Conservation (phyloP, 495 filamentous ascomycete genomes). For the Ascodesmis nigricans region DNA sequence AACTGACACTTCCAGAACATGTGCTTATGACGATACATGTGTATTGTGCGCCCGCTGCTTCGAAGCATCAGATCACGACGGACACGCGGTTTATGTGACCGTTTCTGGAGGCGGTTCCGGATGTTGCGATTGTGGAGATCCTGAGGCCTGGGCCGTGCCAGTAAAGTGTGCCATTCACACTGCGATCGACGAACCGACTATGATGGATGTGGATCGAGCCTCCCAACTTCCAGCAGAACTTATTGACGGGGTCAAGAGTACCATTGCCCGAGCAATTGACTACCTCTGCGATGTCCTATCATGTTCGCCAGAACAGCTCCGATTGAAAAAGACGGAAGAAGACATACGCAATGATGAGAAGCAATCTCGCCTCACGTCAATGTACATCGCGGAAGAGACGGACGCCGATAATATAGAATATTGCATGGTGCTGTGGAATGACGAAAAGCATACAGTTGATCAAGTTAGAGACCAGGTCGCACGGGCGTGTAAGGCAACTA, state of each 20-base stretch:
- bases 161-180: conserved; percentile 89
- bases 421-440: conserved; percentile 86
- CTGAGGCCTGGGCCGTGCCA: conserved; percentile 73
- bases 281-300: conserved; percentile 95
- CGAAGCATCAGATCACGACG: conserved; percentile 85
- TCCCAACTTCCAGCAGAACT: conserved; percentile 44
- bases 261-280: conserved; percentile 64
- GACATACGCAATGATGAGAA: conserved; percentile 63
- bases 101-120: conserved; percentile 77
- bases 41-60: conserved; percentile 81
- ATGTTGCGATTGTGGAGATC: conserved; percentile 92
- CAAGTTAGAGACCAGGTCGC: conserved; percentile 79
- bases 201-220: conserved; percentile 28
- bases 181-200: conserved; percentile 29
- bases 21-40: conserved; percentile 67
- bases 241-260: conserved; percentile 50
- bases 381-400: conserved; percentile 47
- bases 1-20: conserved; percentile 31
- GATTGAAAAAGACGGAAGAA: conserved; percentile 58
- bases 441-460: conserved; percentile 91
- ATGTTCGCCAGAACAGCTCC: conserved; percentile 85
- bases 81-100: conserved; percentile 67
- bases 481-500: conserved; percentile 57
- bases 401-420: conserved; percentile 39
- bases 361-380: conserved; percentile 47